Evolutionary conservation across 176 grass and related monocot genomes (phyloP), one percentile per base, ranked within the genome.

Genomic region (Phragmites australis): DNA sequence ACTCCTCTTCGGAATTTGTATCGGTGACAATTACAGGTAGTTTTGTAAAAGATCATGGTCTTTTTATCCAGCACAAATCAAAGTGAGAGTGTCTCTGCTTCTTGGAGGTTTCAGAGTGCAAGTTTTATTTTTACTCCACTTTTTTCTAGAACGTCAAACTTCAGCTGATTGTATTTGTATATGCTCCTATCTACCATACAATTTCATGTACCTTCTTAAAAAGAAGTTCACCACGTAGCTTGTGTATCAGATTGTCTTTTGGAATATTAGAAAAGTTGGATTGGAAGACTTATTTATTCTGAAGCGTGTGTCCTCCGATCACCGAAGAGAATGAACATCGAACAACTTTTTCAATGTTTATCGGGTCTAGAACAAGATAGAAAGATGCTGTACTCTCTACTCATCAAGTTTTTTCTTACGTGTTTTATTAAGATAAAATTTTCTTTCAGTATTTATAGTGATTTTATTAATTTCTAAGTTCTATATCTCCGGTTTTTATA

Each of bases 31-130:
- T 0, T 39, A 66, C 68, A 6, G 9, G 0, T 39, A 27, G 25
- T 80, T 72, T 66, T 55, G 32, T 23, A 44, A n/a, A 56, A 0
- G 13, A 21, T 19, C 40, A 8, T 3, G 13, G 10, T 65, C 47
- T 54, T 1, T 79, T 80, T 78, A 65, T 65, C 68, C 25, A 14
- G 18, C 3, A 57, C 58, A 56, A 66, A 86, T 19, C 59, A 3
- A 80, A 66, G 57, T 66, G 80, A 55, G 13, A 85, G 5, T 63
- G 53, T 65, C 56, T 27, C 39, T 4, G 49, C 41, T 30, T 7
- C 17, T 16, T 45, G 10, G 2, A 21, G 2, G 30, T 44, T 48
- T 22, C 0, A 16, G 11, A 47, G 3, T 34, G 34, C 22, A 46
- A 21, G 46, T 43, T 85, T 70, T 62, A 21, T 27, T 3, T 13